Base-by-base conservation (phyloP, 2,329 filamentous ascomycete genomes). In the Fusarium humuli region DNA sequence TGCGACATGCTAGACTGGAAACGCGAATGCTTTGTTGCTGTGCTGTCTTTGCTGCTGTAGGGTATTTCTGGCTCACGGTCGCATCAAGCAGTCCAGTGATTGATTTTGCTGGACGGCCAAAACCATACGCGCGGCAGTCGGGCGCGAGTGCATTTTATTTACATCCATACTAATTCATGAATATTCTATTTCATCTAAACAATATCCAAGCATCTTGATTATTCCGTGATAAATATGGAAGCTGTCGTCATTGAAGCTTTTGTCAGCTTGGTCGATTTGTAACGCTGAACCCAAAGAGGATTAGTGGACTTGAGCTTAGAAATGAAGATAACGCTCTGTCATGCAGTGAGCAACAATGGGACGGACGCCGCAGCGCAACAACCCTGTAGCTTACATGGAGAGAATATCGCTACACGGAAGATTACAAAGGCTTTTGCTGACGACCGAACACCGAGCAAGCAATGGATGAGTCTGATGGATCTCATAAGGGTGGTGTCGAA, bases 371-470 rank as follows among this genome's bases (percentile, higher is more conserved):
- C 5, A 20, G 10, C 3, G 3, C 3, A 11, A 16, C 23, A 27
- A 29, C 49, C 49, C n/a, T 53, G 49, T 25, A 52, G 34, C 18
- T 53, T 27, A 42, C 32, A 16, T 25, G 7, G 49, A 29, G 8
- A 20, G 10, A 25, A 53, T 16, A 7, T 16, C 23, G 32, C 27
- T 40, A 40, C 49, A 42, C 34, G 13, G 20, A 34, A 16, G 40
- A 66, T 69, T 69, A 67, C 62, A 61, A 69, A 67, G 55, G 46
- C 9, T 32, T 34, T 34, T 45, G 37, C 42, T 67, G 66, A 57
- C 50, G 61, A 42, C 66, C 61, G 56, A 70, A 57, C 56, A 67
- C 67, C 65, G 55, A 70, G 53, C 44, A 67, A 37, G 27, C 14
- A 29, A 23, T 40, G 13, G 8, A 20, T 22, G 18, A 41, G n/a